Conservation (phyloP, 2,329 filamentous ascomycete species). For the Colletotrichum tamarilloi region DNA sequence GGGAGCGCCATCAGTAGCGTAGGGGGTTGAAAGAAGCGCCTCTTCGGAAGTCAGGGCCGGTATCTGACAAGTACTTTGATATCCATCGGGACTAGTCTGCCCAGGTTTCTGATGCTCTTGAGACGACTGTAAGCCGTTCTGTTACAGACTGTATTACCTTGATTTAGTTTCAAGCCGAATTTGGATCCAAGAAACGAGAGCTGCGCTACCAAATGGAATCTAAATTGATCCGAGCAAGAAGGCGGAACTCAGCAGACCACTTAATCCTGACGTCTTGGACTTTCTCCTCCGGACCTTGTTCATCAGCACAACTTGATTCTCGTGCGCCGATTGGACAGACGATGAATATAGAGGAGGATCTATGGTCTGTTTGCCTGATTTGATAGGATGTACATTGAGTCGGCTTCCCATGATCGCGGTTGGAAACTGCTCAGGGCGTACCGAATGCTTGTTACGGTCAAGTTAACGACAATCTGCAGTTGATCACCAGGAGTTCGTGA, state of each 20-base stretch:
- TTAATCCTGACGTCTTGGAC: neutral
- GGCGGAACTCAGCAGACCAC: neutral
- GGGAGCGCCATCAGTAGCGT: neutral
- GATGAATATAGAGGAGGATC: neutral
- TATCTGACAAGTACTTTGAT: constrained; percentile 8
- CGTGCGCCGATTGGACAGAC: neutral
- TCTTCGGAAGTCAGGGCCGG: constrained; percentile 28
- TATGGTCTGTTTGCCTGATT: neutral
- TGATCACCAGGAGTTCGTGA: neutral
- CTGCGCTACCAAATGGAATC: neutral
- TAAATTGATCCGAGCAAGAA: neutral
- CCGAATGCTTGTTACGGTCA: too few relatives aligned
- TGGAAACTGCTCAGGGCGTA: neutral
- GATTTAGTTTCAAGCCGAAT: neutral
- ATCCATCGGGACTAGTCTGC: neutral
- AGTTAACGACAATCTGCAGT: neutral
- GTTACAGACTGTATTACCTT: neutral
- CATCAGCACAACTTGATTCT: neutral
- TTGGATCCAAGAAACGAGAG: constrained; percentile 9
- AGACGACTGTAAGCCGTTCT: neutral
- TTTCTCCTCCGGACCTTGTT: neutral
- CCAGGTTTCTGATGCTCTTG: neutral
- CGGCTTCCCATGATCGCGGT: neutral
- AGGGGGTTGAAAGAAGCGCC: constrained; percentile 3
- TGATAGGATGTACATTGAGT: neutral